Evolutionary conservation across 768 basidiomycete species (phyloP).

Genomic region (Mycena haematopus): DNA sequence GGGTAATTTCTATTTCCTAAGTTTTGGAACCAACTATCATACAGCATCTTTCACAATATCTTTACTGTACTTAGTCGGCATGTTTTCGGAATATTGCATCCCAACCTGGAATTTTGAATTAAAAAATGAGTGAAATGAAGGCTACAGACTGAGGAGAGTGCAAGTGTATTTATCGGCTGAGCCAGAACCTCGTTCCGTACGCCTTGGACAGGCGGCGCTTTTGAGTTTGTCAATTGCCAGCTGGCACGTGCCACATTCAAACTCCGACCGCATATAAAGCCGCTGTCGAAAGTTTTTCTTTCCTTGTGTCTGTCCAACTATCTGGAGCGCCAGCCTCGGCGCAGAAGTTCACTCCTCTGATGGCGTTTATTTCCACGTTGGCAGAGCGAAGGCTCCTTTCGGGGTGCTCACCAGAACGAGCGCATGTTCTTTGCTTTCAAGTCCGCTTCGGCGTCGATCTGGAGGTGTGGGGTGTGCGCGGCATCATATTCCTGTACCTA

Average conservation of each 20-base stretch:
- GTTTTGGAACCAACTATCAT: too few species aligned
- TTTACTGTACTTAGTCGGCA: too few species aligned
- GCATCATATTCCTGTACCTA: conserved; percentile 87
- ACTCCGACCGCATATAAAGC: conserved; percentile 11
- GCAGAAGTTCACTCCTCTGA: conserved; percentile 24
- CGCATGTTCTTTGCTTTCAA: neutral
- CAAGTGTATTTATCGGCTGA: too few species aligned
- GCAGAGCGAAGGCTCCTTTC: conserved; percentile 24
- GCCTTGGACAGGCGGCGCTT: too few species aligned
- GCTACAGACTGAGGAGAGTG: too few species aligned
- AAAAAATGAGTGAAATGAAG: too few species aligned
- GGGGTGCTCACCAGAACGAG: conserved; percentile 26
- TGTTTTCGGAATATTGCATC: too few species aligned
- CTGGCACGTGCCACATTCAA: conserved; percentile 7
- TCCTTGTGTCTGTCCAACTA: conserved; percentile 25
- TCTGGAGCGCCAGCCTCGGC: conserved; percentile 23
- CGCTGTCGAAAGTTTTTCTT: neutral
- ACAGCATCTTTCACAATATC: too few species aligned
- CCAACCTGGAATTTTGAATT: too few species aligned
- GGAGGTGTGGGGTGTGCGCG: conserved; percentile 37
- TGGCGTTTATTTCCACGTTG: conserved; percentile 24
- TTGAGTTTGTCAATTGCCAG: too few species aligned
- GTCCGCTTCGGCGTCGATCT: conserved; percentile 26
- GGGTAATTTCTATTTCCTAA: too few species aligned
- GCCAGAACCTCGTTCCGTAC: too few species aligned